Conservation (phyloP, 805 yeast species). For the Yarrowia porcina region DNA sequence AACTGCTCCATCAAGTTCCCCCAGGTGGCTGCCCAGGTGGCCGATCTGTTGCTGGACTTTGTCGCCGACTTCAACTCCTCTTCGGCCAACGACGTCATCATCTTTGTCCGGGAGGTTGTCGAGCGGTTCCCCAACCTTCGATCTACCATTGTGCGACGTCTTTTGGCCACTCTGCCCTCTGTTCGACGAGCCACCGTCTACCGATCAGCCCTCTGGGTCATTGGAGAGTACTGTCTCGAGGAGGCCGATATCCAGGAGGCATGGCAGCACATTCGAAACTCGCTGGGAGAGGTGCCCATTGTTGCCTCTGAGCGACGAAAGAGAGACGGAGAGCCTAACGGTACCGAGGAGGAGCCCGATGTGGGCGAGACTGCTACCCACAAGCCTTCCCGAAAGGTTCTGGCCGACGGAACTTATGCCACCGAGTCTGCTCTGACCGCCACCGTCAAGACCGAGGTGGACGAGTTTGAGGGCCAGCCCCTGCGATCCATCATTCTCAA, state of each 20-base stretch:
- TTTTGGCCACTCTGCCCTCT: slow-evolving; percentile 58
- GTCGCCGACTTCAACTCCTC: slow-evolving; percentile 77
- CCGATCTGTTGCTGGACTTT: slow-evolving; percentile 81
- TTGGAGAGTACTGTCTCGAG: slow-evolving; percentile 84
- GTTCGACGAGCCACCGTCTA: slow-evolving; percentile 86
- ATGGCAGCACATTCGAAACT: slow-evolving; percentile 80
- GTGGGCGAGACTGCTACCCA: slow-evolving; percentile 39
- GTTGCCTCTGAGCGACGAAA: slow-evolving; percentile 63
- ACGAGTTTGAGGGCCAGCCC: slow-evolving; percentile 53
- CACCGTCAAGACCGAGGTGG: slow-evolving; percentile 31
- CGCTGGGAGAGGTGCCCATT: slow-evolving; percentile 90
- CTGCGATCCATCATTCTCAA: slow-evolving; percentile 70
- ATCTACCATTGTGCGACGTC: slow-evolving; percentile 56
- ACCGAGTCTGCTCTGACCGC: slow-evolving; percentile 77
- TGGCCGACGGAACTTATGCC: slow-evolving; percentile 99
- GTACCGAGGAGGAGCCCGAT: slow-evolving; percentile 41
- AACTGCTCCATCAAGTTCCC: slow-evolving; percentile 81
- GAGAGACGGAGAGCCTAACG: slow-evolving; percentile 31
- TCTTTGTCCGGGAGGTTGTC: slow-evolving; percentile 91
- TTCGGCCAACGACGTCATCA: slow-evolving; percentile 84
- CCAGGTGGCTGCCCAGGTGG: slow-evolving; percentile 89
- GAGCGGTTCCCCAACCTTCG: slow-evolving; percentile 86
- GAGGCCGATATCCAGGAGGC: slow-evolving; percentile 71
- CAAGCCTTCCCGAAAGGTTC: slow-evolving; percentile 55
- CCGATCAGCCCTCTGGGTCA: slow-evolving; percentile 91